Evolutionary conservation across 2,329 filamentous ascomycete species (phyloP), one percentile per base, ranked within the genome.

Genomic region (Aspergillus quadricinctus): DNA sequence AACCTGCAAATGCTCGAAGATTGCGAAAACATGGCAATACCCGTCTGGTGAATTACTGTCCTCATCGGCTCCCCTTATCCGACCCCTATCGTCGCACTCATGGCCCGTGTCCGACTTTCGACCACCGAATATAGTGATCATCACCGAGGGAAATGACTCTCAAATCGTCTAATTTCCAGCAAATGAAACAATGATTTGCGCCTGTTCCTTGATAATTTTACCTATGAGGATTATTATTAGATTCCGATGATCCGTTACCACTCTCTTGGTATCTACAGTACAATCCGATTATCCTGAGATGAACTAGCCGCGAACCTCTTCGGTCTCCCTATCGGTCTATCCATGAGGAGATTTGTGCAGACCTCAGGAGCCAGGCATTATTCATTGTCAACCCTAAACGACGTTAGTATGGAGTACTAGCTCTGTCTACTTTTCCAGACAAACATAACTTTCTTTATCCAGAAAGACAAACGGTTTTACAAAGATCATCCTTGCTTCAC

Each of bases 161-260:
- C 21, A 46, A 19, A 23, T 31, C 31, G 40, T 48, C 37, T 35
- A 25, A 10, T 37, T 28, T 37, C 40, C 41, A 51, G 46, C 14
- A 50, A 19, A 40, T 49, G 53, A 37, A 48, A 23, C 41, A 40
- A 27, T 40, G 49, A 50, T 29, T 31, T 4, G 31, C 17, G 35
- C 9, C 23, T 23, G 43, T 46, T 50, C 19, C 19, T 14, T 21
- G 14, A 49, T 35, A 21, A 49, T 31, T 49, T 35, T 21, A 35
- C 19, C 45, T 37, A 31, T 31, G 49, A 31, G 14, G 48, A 48
- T 52, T 58, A 55, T 55, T 50, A 55, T 55, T 57, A 53, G 56
- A 52, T 23, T 14, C 19, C 40, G 57, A 41, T 46, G 57, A 61
- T 63, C 61, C 41, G 53, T 25, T 25, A 25, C 27, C 31, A 7